phyloP scores from a whole-genome alignment of 2,329 filamentous ascomycete species.

The Gremmenia infestans region DNA sequence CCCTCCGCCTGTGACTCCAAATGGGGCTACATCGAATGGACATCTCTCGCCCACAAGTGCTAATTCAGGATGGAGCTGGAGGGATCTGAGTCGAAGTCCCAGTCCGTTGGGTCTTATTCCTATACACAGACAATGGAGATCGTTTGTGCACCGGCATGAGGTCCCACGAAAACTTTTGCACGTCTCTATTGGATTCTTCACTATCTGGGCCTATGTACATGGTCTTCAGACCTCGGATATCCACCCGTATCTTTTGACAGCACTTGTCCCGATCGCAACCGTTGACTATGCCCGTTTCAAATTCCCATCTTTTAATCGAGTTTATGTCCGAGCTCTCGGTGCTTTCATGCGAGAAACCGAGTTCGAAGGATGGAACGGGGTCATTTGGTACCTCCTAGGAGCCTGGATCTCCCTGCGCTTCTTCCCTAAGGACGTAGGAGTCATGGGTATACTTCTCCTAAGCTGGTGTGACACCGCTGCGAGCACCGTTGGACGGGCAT shows the following conservation, averaged over 20 bases:
- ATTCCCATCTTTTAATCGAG: slow-evolving; percentile 72
- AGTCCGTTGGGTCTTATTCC: slow-evolving; percentile 92
- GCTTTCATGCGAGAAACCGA: slow-evolving; percentile 97
- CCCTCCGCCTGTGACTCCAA: slow-evolving; percentile 24
- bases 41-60: slow-evolving; percentile 62
- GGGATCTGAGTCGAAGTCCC: slow-evolving; percentile 84
- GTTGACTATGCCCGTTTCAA: slow-evolving; percentile 80
- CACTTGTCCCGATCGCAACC: slow-evolving; percentile 77
- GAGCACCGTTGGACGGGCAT: slow-evolving; percentile 86
- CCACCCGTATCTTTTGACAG: slow-evolving; percentile 75
- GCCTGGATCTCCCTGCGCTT: slow-evolving; percentile 80
- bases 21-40: slow-evolving; percentile 50
- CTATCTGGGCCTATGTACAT: slow-evolving; percentile 76
- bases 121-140: slow-evolving; percentile 87
- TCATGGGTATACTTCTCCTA: slow-evolving; percentile 82
- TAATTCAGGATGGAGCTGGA: slow-evolving; percentile 69
- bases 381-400: slow-evolving; percentile 93
- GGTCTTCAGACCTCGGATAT: slow-evolving; percentile 75
- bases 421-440: slow-evolving; percentile 88
- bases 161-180: slow-evolving; percentile 91
- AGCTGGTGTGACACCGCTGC: slow-evolving; percentile 98
- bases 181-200: slow-evolving; percentile 93
- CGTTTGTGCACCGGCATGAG: slow-evolving; percentile 93
- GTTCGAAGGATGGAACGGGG: slow-evolving; percentile 89
- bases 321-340: slow-evolving; percentile 81